Evolutionary conservation across 2,329 filamentous ascomycete genomes (phyloP).

Genomic region (Fusarium ramigenum): DNA sequence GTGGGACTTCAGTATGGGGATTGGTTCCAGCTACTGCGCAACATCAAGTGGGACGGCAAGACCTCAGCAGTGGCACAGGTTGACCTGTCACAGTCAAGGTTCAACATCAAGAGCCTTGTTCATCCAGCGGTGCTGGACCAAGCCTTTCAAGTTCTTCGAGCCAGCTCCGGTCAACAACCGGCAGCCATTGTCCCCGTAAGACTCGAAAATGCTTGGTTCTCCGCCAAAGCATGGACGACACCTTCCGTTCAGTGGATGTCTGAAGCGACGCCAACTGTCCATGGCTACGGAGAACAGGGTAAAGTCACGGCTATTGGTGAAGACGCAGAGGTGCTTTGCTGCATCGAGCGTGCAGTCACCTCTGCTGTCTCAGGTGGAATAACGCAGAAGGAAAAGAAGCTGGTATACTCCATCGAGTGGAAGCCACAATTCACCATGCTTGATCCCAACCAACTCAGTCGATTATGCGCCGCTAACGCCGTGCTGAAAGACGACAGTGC

Average conservation of each 20-base stretch:
- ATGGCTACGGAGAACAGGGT: constrained; percentile 1
- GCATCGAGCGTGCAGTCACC: neutral
- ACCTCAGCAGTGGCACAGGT: neutral
- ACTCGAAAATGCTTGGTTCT: neutral
- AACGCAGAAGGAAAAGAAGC: neutral
- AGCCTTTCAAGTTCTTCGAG: constrained; percentile 6
- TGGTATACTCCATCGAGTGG: neutral
- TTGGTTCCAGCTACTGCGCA: neutral
- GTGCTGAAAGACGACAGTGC: neutral
- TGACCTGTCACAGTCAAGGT: neutral
- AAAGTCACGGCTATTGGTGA: neutral
- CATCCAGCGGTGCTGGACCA: neutral
- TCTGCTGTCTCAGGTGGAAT: neutral
- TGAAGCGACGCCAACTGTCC: neutral
- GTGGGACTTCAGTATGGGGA: neutral
- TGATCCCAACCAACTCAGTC: neutral
- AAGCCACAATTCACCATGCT: constrained; percentile 1
- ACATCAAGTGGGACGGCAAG: neutral
- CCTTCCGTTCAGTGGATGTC: neutral
- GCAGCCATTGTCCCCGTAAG: neutral
- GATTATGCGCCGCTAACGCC: neutral
- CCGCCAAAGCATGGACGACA: neutral
- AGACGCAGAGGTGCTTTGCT: neutral
- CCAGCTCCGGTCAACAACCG: neutral
- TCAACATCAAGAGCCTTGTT: neutral